Percentiles rank a stretch among this genome's conserved stretches.
These are phyloP conservation scores for Penicillium sp. DNA, from an alignment of 2,329 filamentous ascomycete species.

Conservation along the genomic window DNA sequence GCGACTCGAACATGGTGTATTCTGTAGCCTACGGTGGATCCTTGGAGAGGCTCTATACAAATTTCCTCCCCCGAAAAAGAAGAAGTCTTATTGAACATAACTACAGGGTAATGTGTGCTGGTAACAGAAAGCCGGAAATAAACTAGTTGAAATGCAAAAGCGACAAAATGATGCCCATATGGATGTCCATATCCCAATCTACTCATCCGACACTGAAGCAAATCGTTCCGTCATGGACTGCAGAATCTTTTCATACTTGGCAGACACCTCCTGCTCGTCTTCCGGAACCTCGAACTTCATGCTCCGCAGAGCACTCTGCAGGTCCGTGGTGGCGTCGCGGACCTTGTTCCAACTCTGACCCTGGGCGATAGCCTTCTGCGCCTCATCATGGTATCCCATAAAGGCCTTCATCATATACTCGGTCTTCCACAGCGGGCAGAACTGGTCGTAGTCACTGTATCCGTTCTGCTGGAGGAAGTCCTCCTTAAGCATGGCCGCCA, in stretches of 20 bases:
- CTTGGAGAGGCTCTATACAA: constrained; percentile 4
- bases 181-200: constrained; percentile 39
- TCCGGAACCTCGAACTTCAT: constrained; percentile 97
- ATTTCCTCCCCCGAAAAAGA: constrained; percentile 4
- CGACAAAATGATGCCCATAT: constrained; percentile 4
- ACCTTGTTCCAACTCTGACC: constrained; percentile 93
- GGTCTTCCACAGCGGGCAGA: constrained; percentile 99
- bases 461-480: constrained; percentile 99
- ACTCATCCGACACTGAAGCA: constrained; percentile 93
- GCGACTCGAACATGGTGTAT: too few relatives aligned
- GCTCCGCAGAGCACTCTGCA: constrained; percentile 81
- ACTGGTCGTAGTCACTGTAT: constrained; percentile 98
- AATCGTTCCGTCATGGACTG: constrained; percentile 97
- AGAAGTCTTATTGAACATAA: constrained; percentile 29
- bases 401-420: constrained; percentile 99
- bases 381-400: constrained; percentile 97
- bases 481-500: constrained; percentile 91
- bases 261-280: constrained; percentile 77
- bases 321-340: constrained; percentile 83
- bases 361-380: constrained; percentile 90
- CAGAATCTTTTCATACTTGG: constrained; percentile 94
- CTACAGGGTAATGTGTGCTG: constrained; percentile 43
- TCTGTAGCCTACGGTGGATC: not conserved
- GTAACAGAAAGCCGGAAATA: constrained; percentile 31
- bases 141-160: constrained; percentile 21